phyloP scores from a whole-genome alignment of 1,284 basidiomycete genomes.

The Rhodotorula glutinis region DNA sequence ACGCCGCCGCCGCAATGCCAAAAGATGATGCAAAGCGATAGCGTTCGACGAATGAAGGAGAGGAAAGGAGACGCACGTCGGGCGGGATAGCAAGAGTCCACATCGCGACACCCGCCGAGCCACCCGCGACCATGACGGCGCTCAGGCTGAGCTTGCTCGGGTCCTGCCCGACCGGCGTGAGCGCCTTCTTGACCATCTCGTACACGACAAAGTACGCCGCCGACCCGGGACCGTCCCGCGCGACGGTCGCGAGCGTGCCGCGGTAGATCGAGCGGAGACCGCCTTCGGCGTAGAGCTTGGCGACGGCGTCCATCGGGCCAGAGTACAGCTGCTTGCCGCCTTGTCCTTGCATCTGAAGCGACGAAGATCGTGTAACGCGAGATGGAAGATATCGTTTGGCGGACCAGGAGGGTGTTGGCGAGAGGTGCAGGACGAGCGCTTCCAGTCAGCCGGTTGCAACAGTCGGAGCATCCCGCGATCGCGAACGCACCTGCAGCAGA shows the following conservation, averaged over 20 bases:
- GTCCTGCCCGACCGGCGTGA: conserved; percentile 73
- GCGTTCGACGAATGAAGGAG: too few relatives aligned
- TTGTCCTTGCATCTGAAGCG: conserved; percentile 77
- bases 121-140: conserved; percentile 87
- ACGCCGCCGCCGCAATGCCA: too few relatives aligned
- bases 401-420: too few relatives aligned
- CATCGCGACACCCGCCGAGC: conserved; percentile 95
- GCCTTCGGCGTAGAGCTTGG: conserved; percentile 89
- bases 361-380: background rate
- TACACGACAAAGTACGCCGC: conserved; percentile 97
- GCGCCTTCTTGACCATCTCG: conserved; percentile 82
- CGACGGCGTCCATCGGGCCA: conserved; percentile 87
- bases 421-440: too few relatives aligned
- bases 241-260: conserved; percentile 86
- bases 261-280: conserved; percentile 89
- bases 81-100: conserved; percentile 94
- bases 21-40: too few relatives aligned
- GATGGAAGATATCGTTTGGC: too few relatives aligned
- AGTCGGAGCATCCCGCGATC: too few relatives aligned
- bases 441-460: too few relatives aligned
- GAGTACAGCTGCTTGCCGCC: conserved; percentile 74
- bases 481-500: conserved; percentile 68
- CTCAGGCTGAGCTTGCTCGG: conserved; percentile 79
- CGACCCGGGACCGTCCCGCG: conserved; percentile 91
- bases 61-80: conserved; percentile 61